Conservation (phyloP, 768 basidiomycete species). For the Termitomyces sp. region DNA sequence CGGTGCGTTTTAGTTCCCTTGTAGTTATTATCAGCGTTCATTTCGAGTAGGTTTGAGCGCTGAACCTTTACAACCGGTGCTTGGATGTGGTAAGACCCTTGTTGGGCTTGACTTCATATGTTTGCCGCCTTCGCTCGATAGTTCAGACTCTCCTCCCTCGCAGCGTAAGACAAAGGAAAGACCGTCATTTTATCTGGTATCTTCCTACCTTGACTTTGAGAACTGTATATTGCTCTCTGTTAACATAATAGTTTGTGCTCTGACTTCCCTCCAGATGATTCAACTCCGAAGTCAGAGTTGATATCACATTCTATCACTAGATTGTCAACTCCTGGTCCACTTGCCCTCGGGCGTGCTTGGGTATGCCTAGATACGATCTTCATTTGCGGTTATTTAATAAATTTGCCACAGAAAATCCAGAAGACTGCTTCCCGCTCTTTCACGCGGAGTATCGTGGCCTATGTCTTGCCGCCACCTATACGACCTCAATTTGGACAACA, state of each 20-base stretch:
- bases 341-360: slow-evolving; percentile 28
- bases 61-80: slow-evolving; percentile 41
- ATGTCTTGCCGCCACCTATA: slow-evolving; percentile 37
- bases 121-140: slow-evolving; percentile 8
- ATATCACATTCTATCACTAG: slow-evolving; percentile 25
- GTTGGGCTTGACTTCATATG: slow-evolving; percentile 43
- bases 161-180: slow-evolving; percentile 17
- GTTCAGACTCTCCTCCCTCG: slow-evolving; percentile 5
- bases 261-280: slow-evolving; percentile 20
- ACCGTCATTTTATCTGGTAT: slow-evolving; percentile 39
- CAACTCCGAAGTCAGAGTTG: slow-evolving; percentile 34
- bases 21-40: neutral
- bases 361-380: slow-evolving; percentile 18
- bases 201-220: slow-evolving; percentile 52
- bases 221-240: slow-evolving; percentile 40
- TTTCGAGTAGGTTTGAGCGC: slow-evolving; percentile 31
- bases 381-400: neutral
- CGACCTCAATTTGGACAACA: slow-evolving; percentile 20
- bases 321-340: slow-evolving; percentile 11
- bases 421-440: slow-evolving; percentile 33
- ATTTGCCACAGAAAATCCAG: slow-evolving; percentile 22
- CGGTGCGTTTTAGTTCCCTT: slow-evolving; percentile 27
- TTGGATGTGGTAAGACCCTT: slow-evolving; percentile 28
- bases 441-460: slow-evolving; percentile 38
- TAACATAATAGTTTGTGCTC: neutral